These are phyloP conservation scores for Heracleum sosnowskyi DNA, from an alignment of 129 eudicot genomes.

Conservation along the genomic window DNA sequence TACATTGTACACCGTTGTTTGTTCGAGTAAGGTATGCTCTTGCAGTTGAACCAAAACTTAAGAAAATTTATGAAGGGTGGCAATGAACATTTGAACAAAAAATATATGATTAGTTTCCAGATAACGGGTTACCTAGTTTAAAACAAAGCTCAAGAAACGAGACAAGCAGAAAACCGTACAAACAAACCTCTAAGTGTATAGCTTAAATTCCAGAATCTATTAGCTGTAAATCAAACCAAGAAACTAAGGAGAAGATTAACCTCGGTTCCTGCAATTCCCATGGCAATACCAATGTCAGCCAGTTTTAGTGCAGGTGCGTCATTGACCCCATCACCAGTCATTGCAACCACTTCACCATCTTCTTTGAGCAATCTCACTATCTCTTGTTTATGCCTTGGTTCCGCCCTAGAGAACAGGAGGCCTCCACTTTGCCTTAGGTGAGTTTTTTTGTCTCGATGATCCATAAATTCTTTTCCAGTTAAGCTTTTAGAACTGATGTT, in stretches of 20 bases:
- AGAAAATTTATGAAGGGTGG: background rate
- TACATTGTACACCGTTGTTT: background rate
- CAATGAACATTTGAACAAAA: background rate
- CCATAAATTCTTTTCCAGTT: slow-evolving; percentile 87
- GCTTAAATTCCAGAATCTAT: background rate
- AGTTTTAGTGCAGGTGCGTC: slow-evolving; percentile 91
- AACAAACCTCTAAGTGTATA: background rate
- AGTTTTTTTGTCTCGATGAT: slow-evolving; percentile 34
- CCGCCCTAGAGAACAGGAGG: slow-evolving; percentile 81
- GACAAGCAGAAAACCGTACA: background rate
- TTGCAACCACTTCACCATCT: slow-evolving; percentile 84
- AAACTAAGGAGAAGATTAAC: slow-evolving; percentile 26
- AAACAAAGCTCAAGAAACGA: background rate
- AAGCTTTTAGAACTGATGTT: slow-evolving; percentile 63
- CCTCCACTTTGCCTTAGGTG: slow-evolving; percentile 72
- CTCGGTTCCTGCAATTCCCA: slow-evolving; percentile 96
- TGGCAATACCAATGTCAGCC: slow-evolving; percentile 95
- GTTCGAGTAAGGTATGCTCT: background rate
- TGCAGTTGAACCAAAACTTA: background rate
- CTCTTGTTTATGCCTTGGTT: slow-evolving; percentile 89
- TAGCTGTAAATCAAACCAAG: background rate
- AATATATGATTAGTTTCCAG: background rate
- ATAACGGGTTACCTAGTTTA: background rate
- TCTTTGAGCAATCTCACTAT: slow-evolving; percentile 87
- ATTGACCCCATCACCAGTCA: slow-evolving; percentile 96